Evolutionary conservation across 1,284 basidiomycete species (phyloP), one percentile per base, ranked within the genome.

Genomic region (Ustilago vetiveriae): DNA sequence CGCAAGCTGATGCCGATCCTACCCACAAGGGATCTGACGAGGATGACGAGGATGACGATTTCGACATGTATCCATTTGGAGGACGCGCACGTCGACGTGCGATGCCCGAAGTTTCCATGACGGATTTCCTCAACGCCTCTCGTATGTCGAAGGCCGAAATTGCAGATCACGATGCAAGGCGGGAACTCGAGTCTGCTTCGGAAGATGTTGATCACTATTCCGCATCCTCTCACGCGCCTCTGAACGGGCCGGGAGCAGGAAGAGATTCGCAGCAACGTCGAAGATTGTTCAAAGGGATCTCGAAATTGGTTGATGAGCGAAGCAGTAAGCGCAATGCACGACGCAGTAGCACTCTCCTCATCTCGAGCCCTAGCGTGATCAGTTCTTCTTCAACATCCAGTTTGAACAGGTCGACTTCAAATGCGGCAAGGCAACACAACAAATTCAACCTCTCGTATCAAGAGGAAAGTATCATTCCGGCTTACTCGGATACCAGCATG

Each of bases 121-220:
- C 43, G 33, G 68, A 71, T 44, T 71, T 71, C 29, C 54, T 71
- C 38, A 57, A 71, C 29, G 57, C 62, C 14, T 58, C 53, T 13
- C 57, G 68, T 17, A 71, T 71, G 62, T 51, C 57, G 24, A 60
- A 56, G 33, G 23, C 30, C 42, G 68, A 71, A 22, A 58, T 66
- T 22, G 41, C 33, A 6, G 40, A 60, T 21, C 66, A 52, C 37
- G 65, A 68, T 32, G 48, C 58, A 4, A 39, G 58, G 19, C 49
- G 48, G 14, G 37, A 58, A n/a, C 40, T 49, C 19, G 62, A 57
- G 27, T 39, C 35, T 9, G 22, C 21, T 2, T 26, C 29, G 8
- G 49, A 43, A 16, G 33, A 47, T 6, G 14, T 41, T 3, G 41
- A 42, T 19, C 22, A 23, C 17, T 22, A 41, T 22, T 58, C 55